Base-by-base conservation (phyloP, 805 yeast genomes). In the Starmera pachycereana region DNA sequence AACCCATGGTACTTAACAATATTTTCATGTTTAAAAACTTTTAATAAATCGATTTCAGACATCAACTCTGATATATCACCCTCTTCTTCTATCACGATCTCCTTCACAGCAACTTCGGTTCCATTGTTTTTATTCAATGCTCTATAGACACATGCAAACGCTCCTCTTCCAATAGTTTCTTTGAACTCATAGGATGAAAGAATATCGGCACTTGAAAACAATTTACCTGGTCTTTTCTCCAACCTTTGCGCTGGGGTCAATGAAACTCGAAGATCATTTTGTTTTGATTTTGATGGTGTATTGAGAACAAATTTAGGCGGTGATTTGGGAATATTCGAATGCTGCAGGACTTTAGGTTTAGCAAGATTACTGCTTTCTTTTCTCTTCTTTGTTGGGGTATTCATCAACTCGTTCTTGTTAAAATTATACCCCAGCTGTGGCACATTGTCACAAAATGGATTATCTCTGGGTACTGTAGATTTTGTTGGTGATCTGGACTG, bases 1-100 rank as follows among this genome's bases (percentile, higher is more conserved):
- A 94, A 85, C 0, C 98, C 98, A 36, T 83, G 77, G 57, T 90
- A 92, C 50, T 92, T 78, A 13, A 92, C 97, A 44, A 92, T 88
- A 56, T 92, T 88, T 43, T 78, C 81, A 58, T 92, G 97, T 49
- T 83, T 78, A 41, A 92, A 63, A 33, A 78, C 83, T 51, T 82
- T 79, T 44, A 92, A 67, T 35, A 92, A 62, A 35, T 74, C 70
- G 65, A 90, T 84, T 55, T 88, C 97, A 31, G 60, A 55, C 70
- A 66, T 65, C 34, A 63, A 55, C 35, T 65, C 71, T 29, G 71
- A 70, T 6, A 88, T 78, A 22, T 70, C 68, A 72, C 83, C 70
- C 72, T 95, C 50, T 73, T 78, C 88, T 69, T 65, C 78, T 33
- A 83, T 66, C n/a, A 70, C 62, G 28, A 87, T 77, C 55, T 82